These are phyloP conservation scores for Alternaria dauci DNA, from an alignment of 2,329 filamentous ascomycete genomes.

Conservation along the genomic window DNA sequence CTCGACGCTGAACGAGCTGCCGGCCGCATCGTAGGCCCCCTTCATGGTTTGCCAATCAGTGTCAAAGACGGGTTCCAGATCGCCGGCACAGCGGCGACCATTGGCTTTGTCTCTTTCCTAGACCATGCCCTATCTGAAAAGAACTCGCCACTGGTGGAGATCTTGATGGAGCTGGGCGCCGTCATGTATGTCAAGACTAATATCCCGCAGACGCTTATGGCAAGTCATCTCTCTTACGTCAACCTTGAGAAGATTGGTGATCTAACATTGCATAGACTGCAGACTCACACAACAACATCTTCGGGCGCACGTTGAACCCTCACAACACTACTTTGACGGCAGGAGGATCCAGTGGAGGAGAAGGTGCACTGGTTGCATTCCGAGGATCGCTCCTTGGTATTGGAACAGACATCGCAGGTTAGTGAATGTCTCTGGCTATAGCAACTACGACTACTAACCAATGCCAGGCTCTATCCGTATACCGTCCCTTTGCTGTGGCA, in stretches of 20 bases:
- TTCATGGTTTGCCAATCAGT: conserved; percentile 70
- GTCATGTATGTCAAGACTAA: conserved; percentile 74
- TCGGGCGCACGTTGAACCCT: conserved; percentile 68
- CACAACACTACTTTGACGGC: conserved; percentile 64
- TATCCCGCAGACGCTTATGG: conserved; percentile 71
- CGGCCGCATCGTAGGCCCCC: conserved; percentile 62
- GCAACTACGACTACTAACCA: background rate
- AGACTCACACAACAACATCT: conserved; percentile 70
- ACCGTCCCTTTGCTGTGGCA: conserved; percentile 62
- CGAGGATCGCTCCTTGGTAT: conserved; percentile 66
- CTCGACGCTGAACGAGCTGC: conserved; percentile 59
- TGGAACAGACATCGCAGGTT: conserved; percentile 64
- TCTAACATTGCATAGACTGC: conserved; percentile 50
- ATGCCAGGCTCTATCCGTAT: conserved; percentile 53
- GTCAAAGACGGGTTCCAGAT: conserved; percentile 75
- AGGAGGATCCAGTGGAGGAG: conserved; percentile 71
- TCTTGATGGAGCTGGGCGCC: conserved; percentile 67
- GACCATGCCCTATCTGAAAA: conserved; percentile 58
- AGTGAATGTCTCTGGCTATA: background rate
- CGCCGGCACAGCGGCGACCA: conserved; percentile 58
- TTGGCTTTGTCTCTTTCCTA: conserved; percentile 69
- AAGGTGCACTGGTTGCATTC: conserved; percentile 67
- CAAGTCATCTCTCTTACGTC: conserved; percentile 38
- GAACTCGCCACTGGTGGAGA: conserved; percentile 64
- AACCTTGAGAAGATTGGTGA: conserved; percentile 25